Percentiles rank a stretch among this genome's conserved stretches.
Evolutionary conservation across 129 eudicot species (phyloP).

Genomic region (Flaveria sonorensis): DNA sequence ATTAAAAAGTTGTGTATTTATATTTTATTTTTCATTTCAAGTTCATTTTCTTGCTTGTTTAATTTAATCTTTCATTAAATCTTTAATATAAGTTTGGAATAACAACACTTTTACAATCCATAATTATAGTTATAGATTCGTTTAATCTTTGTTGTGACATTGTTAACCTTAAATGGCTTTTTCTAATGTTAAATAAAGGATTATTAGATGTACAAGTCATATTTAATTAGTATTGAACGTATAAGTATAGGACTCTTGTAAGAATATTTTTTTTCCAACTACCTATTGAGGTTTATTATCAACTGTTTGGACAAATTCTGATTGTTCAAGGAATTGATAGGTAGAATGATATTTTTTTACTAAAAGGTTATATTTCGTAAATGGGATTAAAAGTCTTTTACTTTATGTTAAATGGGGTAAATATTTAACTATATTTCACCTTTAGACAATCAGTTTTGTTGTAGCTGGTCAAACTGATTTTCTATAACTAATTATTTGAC

Average conservation of each 20-base stretch:
- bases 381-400: too few relatives aligned
- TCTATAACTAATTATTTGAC: too few relatives aligned
- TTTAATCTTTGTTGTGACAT: neutral
- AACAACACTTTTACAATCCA: neutral
- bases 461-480: too few relatives aligned
- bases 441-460: too few relatives aligned
- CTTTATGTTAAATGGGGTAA: neutral
- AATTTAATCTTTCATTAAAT: neutral
- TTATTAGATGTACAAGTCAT: neutral
- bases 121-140: neutral
- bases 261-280: neutral
- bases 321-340: neutral
- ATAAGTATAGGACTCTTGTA: neutral
- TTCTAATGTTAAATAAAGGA: neutral
- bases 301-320: neutral
- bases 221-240: neutral
- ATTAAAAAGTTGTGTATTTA: neutral
- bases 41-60: neutral
- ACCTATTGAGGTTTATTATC: neutral
- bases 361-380: too few relatives aligned
- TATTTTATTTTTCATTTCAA: neutral
- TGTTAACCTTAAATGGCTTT: neutral
- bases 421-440: neutral
- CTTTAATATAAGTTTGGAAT: neutral
- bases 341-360: neutral